phyloP scores from a whole-genome alignment of 108 stramenopile genomes.

The Craspedostauros australis region DNA sequence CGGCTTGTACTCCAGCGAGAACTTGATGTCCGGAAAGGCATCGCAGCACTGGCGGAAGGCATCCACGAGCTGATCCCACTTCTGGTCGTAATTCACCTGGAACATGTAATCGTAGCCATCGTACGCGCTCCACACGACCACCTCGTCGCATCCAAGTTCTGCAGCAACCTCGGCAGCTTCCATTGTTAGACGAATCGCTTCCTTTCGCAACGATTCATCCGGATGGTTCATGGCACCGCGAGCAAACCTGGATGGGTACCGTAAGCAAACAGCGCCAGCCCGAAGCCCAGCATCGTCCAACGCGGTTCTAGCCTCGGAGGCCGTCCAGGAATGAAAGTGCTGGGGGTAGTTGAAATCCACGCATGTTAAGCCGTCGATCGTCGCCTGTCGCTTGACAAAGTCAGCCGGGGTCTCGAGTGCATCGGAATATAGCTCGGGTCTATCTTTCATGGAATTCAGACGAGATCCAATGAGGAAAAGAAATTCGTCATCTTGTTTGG shows the following conservation, averaged over 20 bases:
- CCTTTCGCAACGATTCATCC: constrained; percentile 37
- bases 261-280: constrained; percentile 79
- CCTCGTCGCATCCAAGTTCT: constrained; percentile 63
- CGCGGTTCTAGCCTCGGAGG: constrained; percentile 42
- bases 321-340: constrained; percentile 54
- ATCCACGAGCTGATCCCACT: constrained; percentile 68
- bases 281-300: constrained; percentile 53
- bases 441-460: constrained; percentile 85
- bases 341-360: constrained; percentile 89
- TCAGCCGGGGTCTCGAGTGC: constrained; percentile 32
- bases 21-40: constrained; percentile 70
- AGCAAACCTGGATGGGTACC: constrained; percentile 76
- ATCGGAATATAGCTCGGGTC: constrained; percentile 41
- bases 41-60: constrained; percentile 81
- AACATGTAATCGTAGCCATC: constrained; percentile 88
- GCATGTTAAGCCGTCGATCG: constrained; percentile 60
- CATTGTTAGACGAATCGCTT: constrained; percentile 72
- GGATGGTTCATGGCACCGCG: constrained; percentile 83
- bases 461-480: constrained; percentile 75
- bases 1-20: constrained; percentile 82
- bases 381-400: constrained; percentile 61
- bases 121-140: constrained; percentile 82
- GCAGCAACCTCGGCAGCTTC: constrained; percentile 55
- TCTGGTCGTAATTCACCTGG: constrained; percentile 68
- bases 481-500: constrained; percentile 34